Conservation (phyloP, 805 yeast species). For the Saturnispora kantuleensis region DNA sequence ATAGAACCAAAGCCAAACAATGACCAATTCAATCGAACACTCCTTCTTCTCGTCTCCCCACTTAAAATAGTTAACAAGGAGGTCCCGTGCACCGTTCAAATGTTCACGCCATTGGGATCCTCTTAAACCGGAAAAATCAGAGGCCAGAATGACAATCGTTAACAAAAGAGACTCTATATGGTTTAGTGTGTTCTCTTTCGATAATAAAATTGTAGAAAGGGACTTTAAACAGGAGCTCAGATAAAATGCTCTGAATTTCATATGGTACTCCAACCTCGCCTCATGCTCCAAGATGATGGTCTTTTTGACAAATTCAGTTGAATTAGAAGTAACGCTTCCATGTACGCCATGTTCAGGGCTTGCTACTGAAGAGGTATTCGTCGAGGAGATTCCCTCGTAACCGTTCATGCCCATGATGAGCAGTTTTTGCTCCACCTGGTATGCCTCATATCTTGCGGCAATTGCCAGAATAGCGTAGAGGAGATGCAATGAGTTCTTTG, state of each 20-base stretch:
- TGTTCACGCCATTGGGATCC: slow-evolving; percentile 63
- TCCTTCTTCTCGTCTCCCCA: slow-evolving; percentile 7
- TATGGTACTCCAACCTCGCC: slow-evolving; percentile 35
- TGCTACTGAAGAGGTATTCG: neutral
- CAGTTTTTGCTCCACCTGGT: slow-evolving; percentile 19
- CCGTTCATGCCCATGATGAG: neutral
- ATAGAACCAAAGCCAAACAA: slow-evolving; percentile 47
- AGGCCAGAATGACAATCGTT: slow-evolving; percentile 58
- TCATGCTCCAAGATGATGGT: slow-evolving; percentile 10
- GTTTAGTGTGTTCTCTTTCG: slow-evolving; percentile 30
- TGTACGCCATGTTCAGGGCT: neutral
- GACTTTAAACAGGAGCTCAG: slow-evolving; percentile 56
- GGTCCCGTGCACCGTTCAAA: slow-evolving; percentile 56
- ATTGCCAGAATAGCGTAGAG: slow-evolving; percentile 64
- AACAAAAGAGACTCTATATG: slow-evolving; percentile 62
- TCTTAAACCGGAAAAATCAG: slow-evolving; percentile 49
- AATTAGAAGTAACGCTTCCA: neutral
- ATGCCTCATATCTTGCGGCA: slow-evolving; percentile 47
- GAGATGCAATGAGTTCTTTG: slow-evolving; percentile 46
- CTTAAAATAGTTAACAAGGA: slow-evolving; percentile 37
- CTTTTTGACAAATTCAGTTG: neutral
- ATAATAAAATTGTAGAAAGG: slow-evolving; percentile 41
- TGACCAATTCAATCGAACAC: slow-evolving; percentile 28
- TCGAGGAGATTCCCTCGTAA: neutral
- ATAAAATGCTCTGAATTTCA: slow-evolving; percentile 49